Base-by-base conservation (phyloP, 495 filamentous ascomycete genomes). In the Talaromyces trachyspermus region DNA sequence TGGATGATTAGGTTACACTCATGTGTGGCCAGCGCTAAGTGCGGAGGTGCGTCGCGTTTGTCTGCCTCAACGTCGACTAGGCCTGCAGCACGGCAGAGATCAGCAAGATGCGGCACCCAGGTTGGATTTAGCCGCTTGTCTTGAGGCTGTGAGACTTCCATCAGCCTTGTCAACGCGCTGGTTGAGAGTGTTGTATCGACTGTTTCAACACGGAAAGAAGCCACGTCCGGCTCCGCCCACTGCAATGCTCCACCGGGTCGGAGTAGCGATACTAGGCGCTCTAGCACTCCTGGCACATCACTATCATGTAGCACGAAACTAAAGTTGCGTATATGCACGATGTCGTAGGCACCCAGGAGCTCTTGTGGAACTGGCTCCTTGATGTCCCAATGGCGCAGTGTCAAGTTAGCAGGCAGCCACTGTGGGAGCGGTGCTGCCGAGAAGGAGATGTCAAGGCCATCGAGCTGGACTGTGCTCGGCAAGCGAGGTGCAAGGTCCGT, bases 241-340 rank as follows among this genome's bases (percentile, higher is more conserved):
- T 69, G 66, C 12, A 69, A 52, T 12, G 49, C 61, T 4, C 65
- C 64, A 8, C 64, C 66, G 2, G 63, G 66, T 39, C 63, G 62
- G 1, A 69, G 54, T 35, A 68, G 40, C 9, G 26, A 25, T 12
- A 49, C 20, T 3, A 62, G 17, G 20, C 60, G 60, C 7, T 23
- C 11, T 5, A 68, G 44, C 2, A 62, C 35, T 0, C 52, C 33
- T 0, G 26, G 12, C 14, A 53, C 49, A 17, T 62, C 55, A 5
- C 55, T 55, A 17, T 57, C 43, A 6, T 47, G 24, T 6, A 70
- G 38, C 10, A 59, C 51, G 15, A 60, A 51, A 23, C 55, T 38
- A 10, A 68, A 51, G 5, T 64, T 49, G 9, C 64, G 55, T 1
- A 65, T 26, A 45, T 70, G 64, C 2, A 71, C 53, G 11, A 70